Evolutionary conservation across 345 rosid species (phyloP), one percentile per base, ranked within the genome.

Genomic region (Ricinus communis): DNA sequence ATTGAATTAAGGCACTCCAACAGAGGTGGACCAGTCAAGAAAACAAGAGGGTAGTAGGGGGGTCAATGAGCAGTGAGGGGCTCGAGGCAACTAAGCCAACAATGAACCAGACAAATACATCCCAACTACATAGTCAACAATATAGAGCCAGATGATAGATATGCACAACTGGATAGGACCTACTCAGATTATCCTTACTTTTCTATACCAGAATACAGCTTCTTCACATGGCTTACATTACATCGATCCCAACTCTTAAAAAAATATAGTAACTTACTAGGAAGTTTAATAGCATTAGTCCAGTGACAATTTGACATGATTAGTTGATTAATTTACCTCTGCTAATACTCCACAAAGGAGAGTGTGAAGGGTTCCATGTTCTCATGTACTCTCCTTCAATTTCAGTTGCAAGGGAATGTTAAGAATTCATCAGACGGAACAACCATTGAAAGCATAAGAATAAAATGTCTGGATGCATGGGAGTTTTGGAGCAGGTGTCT

Each of bases 11-110:
- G 60, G 51, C 76, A 51, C 83, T 51, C 74, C 56, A 55, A 51
- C 49, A 71, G 73, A 83, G 84, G 82, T 71, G 85, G 87, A 82
- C 86, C 81, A 68, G 88, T 83, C 85, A 89, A 85, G 83, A 69
- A 72, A 74, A 74, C 28, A 66, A 54, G 47, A 73, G 73, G 50
- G n/a, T n/a, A 19, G 18, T 63, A 62, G 13, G n/a, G 40, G 59
- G 55, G 69, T 67, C 51, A 19, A 19, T 36, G 65, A 56, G 73
- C 55, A 64, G 71, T 71, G 81, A 70, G 85, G 87, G 90, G 91
- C 96, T 88, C 91, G 75, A 90, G 85, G 86, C 54, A 75, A 68
- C 62, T 36, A 76, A 69, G 62, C 71, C 67, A 30, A 56, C 67
- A 59, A 67, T 28, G n/a, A 60, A 31, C 64, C 52, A 45, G 41